Percentiles rank a stretch among this genome's conserved stretches.
Conservation (phyloP, 805 yeast genomes). For the Saturnispora silvae region DNA sequence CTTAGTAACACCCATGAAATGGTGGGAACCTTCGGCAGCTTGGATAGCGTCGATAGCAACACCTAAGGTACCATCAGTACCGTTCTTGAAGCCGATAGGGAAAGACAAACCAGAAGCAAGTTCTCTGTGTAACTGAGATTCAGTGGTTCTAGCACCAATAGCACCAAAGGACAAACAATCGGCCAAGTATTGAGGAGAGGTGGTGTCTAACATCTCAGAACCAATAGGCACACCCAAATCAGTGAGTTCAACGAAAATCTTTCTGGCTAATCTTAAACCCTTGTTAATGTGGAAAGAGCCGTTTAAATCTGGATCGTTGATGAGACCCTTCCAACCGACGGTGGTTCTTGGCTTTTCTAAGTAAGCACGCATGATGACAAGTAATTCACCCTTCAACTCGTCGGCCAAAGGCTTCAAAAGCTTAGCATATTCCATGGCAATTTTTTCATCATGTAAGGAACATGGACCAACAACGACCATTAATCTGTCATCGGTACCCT, state of each 20-base stretch:
- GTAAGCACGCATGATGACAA: slow-evolving; percentile 93
- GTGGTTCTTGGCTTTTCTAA: slow-evolving; percentile 98
- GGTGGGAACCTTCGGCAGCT: slow-evolving; percentile 88
- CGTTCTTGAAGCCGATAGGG: slow-evolving; percentile 98
- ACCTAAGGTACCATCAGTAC: slow-evolving; percentile 89
- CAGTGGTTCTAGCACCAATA: slow-evolving; percentile 98
- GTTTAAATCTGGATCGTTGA: slow-evolving; percentile 93
- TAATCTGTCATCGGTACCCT: slow-evolving; percentile 71
- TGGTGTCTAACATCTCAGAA: slow-evolving; percentile 96
- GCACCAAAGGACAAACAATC: slow-evolving; percentile 93
- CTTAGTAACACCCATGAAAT: slow-evolving; percentile 94
- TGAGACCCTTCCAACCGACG: slow-evolving; percentile 98
- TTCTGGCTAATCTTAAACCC: slow-evolving; percentile 81
- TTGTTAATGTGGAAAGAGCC: slow-evolving; percentile 89
- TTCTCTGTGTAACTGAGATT: slow-evolving; percentile 95
- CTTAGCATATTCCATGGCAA: slow-evolving; percentile 80
- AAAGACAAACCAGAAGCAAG: slow-evolving; percentile 95
- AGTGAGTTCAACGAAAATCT: slow-evolving; percentile 74
- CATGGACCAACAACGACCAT: slow-evolving; percentile 93
- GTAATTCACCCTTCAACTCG: slow-evolving; percentile 65
- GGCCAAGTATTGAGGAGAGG: slow-evolving; percentile 89
- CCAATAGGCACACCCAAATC: slow-evolving; percentile 81
- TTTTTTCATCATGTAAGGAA: slow-evolving; percentile 83
- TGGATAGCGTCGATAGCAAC: slow-evolving; percentile 92
- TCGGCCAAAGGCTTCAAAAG: slow-evolving; percentile 57